Evolutionary conservation across 805 yeast genomes (phyloP).

Genomic region (Kazachstania bromeliacearum): DNA sequence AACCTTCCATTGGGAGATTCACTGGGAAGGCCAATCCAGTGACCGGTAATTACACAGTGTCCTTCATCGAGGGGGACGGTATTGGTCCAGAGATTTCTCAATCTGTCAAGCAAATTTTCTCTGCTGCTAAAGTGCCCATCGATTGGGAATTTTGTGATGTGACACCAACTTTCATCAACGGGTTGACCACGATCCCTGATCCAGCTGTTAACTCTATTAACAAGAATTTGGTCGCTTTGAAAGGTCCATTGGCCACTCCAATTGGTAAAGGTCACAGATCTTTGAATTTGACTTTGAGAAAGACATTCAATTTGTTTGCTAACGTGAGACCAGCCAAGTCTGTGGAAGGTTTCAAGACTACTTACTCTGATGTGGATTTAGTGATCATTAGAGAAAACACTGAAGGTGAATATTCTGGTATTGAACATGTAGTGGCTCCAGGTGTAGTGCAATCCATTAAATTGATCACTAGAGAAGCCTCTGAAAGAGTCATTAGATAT

Average conservation of each 20-base stretch:
- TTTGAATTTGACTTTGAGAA: conserved; percentile 92
- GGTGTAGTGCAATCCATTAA: conserved; percentile 98
- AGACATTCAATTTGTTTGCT: conserved; percentile 92
- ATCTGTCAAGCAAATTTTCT: conserved; percentile 85
- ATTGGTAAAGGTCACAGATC: conserved; percentile 98
- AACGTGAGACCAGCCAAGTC: conserved; percentile 96
- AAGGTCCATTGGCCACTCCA: conserved; percentile 98
- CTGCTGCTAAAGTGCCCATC: conserved; percentile 91
- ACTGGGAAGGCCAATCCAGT: conserved; percentile 32
- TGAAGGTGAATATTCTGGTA: conserved; percentile 99
- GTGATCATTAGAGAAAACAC: conserved; percentile 98
- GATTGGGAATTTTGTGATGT: conserved; percentile 97
- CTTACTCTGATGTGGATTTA: conserved; percentile 71
- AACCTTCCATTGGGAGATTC: conserved; percentile 28
- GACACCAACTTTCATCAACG: conserved; percentile 83
- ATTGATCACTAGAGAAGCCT: conserved; percentile 91
- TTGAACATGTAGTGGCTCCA: conserved; percentile 95
- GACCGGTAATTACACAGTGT: conserved; percentile 84
- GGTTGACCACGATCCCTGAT: conserved; percentile 87
- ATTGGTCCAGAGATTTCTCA: conserved; percentile 92
- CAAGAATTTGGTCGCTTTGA: conserved; percentile 87
- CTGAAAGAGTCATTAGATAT: conserved; percentile 92
- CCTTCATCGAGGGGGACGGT: conserved; percentile 98
- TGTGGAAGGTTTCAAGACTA: conserved; percentile 87
- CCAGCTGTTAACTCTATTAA: conserved; percentile 88